A percentile compares a stretch with the other conserved stretches of the same genome.
phyloP scores from a whole-genome alignment of 192 early-diverging fungal genomes.

The Hyaloraphidium curvatum region DNA sequence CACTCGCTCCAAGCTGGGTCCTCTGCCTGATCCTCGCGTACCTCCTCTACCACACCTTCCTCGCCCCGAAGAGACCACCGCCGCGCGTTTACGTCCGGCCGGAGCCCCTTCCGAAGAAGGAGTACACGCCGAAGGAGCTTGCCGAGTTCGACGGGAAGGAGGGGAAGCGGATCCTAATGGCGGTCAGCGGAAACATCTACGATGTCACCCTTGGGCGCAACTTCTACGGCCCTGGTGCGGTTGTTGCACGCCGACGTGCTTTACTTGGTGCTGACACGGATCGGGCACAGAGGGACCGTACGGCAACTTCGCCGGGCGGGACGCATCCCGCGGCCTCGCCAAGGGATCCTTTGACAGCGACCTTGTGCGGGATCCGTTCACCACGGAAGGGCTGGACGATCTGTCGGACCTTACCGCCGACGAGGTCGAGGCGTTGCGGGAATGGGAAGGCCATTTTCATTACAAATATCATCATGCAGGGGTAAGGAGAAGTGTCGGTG shows the following conservation, averaged over 20 bases:
- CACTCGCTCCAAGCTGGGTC: no score
- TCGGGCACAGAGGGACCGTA: slow-evolving; percentile 57
- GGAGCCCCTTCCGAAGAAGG: slow-evolving; percentile 38
- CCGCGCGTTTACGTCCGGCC: no score
- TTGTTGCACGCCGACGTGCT: no score
- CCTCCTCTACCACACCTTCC: neutral
- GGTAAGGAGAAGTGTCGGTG: no score
- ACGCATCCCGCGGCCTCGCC: slow-evolving; percentile 83
- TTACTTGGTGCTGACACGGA: neutral
- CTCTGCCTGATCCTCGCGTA: neutral
- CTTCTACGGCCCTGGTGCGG: slow-evolving; percentile 79
- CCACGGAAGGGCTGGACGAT: slow-evolving; percentile 54
- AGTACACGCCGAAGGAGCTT: slow-evolving; percentile 64
- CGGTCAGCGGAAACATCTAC: slow-evolving; percentile 68
- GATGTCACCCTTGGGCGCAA: slow-evolving; percentile 63
- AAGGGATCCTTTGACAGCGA: slow-evolving; percentile 64
- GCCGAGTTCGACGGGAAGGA: slow-evolving; percentile 46
- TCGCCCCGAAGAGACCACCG: no score
- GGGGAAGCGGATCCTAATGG: slow-evolving; percentile 49
- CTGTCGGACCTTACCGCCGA: slow-evolving; percentile 54
- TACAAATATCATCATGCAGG: slow-evolving; percentile 70
- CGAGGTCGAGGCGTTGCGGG: slow-evolving; percentile 50
- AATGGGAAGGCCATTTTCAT: slow-evolving; percentile 65
- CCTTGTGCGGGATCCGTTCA: slow-evolving; percentile 47
- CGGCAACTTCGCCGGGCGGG: slow-evolving; percentile 88